phyloP scores from a whole-genome alignment of 1,139 yeast genomes.

The Candida tropicalis region DNA sequence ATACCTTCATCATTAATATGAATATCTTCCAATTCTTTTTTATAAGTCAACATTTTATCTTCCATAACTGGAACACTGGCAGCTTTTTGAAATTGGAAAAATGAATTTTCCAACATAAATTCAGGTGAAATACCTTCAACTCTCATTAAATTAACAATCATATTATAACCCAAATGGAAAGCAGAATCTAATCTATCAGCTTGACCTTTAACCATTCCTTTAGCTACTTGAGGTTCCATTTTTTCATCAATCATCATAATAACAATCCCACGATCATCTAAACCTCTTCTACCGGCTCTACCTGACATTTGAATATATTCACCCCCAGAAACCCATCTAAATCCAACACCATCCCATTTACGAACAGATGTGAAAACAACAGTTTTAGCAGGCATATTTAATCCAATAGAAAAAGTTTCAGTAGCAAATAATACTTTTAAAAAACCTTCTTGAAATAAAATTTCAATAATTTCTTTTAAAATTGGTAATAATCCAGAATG shows the following conservation, averaged over 20 bases:
- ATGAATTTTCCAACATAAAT: conserved; percentile 92
- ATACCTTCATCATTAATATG: conserved; percentile 72
- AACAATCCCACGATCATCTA: conserved; percentile 98
- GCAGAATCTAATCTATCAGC: conserved; percentile 97
- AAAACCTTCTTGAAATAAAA: conserved; percentile 94
- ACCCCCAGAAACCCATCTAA: conserved; percentile 99
- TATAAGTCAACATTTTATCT: conserved; percentile 55
- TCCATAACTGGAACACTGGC: conserved; percentile 87
- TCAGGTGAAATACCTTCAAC: conserved; percentile 99
- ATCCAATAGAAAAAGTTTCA: conserved; percentile 97
- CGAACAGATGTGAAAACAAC: conserved; percentile 97
- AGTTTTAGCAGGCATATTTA: conserved; percentile 97
- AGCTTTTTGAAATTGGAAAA: conserved; percentile 93
- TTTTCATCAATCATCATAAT: conserved; percentile 99
- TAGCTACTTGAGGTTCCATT: conserved; percentile 99
- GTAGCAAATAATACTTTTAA: conserved; percentile 95
- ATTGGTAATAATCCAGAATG: conserved; percentile 97
- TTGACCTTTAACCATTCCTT: conserved; percentile 99
- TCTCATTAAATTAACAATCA: conserved; percentile 93
- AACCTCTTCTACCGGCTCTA: conserved; percentile 99
- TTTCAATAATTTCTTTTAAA: conserved; percentile 93
- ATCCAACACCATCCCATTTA: conserved; percentile 96
- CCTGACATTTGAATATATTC: conserved; percentile 99
- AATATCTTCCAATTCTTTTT: conserved; percentile 49
- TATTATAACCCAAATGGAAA: conserved; percentile 93